Percentiles rank a stretch among this genome's conserved stretches.
Conservation (phyloP, 257 asterid species). For the Fraxinus excelsior region DNA sequence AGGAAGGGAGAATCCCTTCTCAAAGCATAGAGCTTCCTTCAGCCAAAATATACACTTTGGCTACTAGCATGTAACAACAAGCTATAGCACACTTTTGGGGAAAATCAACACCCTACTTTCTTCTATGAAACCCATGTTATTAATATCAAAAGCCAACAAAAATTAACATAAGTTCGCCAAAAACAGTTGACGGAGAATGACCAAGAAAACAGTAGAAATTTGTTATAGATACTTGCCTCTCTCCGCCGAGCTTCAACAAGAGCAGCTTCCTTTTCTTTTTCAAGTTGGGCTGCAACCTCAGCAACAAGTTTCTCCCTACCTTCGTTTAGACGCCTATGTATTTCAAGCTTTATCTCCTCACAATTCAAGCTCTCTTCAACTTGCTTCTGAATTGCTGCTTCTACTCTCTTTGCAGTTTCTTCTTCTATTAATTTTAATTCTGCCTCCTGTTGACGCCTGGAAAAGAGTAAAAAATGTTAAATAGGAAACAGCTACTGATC, state of each 20-base stretch:
- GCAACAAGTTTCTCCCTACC: conserved; percentile 75
- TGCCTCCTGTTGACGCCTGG: conserved; percentile 92
- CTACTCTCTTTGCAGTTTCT: conserved; percentile 90
- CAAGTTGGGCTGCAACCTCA: conserved; percentile 87
- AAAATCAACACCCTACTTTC: background rate
- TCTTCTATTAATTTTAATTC: conserved; percentile 88
- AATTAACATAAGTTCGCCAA: background rate
- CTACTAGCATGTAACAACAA: background rate
- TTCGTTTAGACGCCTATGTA: conserved; percentile 67
- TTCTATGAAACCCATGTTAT: background rate
- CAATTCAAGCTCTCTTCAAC: conserved; percentile 78
- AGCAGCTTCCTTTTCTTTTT: conserved; percentile 79
- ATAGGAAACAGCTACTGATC: conserved; percentile 16
- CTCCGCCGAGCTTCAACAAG: conserved; percentile 55
- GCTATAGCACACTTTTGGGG: background rate
- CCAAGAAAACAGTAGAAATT: conserved; percentile 5
- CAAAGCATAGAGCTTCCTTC: background rate
- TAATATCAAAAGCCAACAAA: background rate
- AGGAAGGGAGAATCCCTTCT: background rate
- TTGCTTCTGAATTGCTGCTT: conserved; percentile 67
- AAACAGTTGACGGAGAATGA: background rate
- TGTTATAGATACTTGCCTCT: conserved; percentile 60
- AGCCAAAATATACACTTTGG: too few species aligned
- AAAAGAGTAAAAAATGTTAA: conserved; percentile 36
- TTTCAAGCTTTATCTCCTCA: conserved; percentile 63